Percentiles rank a stretch among this genome's conserved stretches.
Evolutionary conservation across 1,284 basidiomycete species (phyloP).

Genomic region (Cutaneotrichosporon sp.): DNA sequence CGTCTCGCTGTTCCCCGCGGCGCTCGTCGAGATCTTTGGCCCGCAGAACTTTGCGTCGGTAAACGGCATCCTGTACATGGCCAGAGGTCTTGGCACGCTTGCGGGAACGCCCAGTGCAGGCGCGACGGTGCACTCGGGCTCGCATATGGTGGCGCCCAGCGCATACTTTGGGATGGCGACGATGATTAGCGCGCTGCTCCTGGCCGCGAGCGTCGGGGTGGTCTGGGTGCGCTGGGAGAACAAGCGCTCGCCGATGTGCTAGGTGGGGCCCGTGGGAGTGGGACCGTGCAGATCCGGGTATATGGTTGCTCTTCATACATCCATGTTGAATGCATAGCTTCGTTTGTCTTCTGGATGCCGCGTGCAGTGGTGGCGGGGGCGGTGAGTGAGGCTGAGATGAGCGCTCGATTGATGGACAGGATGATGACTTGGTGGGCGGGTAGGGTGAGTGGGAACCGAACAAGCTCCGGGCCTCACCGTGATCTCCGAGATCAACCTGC

Average conservation of each 20-base stretch:
- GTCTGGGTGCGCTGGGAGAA: conserved; percentile 22
- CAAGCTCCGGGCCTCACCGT: no score
- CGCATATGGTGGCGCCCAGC: not conserved
- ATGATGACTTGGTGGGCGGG: no score
- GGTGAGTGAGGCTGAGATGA: no score
- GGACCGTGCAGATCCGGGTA: no score
- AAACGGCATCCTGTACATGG: conserved; percentile 39
- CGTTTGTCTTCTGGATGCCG: no score
- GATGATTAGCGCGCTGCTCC: conserved; percentile 23
- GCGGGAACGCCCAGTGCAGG: conserved; percentile 37
- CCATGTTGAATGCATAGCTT: no score
- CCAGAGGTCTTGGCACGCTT: conserved; percentile 33
- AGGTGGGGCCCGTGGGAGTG: no score
- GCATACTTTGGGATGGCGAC: conserved; percentile 20
- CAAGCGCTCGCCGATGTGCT: conserved; percentile 1
- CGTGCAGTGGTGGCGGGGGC: no score
- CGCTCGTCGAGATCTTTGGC: conserved; percentile 41
- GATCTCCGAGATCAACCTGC: no score
- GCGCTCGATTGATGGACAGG: no score
- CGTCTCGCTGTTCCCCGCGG: conserved; percentile 40
- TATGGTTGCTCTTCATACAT: no score
- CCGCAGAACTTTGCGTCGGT: conserved; percentile 37
- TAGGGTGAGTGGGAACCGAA: no score
- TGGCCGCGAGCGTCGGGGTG: conserved; percentile 14
- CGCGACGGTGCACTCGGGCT: conserved; percentile 1